A percentile compares a stretch with the other conserved stretches of the same genome.
phyloP scores from a whole-genome alignment of 345 rosid species.

The Pseudoturritis turrita region DNA sequence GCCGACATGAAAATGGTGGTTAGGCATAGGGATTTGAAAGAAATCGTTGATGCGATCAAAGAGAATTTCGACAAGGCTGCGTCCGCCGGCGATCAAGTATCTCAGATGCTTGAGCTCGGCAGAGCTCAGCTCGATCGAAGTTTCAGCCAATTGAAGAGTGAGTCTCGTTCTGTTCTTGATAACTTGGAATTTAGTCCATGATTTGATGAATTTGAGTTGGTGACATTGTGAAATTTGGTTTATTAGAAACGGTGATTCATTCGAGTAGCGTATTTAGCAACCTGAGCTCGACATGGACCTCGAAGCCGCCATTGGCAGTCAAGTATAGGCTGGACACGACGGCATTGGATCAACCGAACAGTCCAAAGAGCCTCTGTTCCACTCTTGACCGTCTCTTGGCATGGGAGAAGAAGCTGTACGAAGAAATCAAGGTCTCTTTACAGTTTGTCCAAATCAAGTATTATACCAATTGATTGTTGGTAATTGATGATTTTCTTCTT shows the following conservation, averaged over 20 bases:
- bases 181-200: not conserved
- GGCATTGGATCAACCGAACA: conserved; percentile 47
- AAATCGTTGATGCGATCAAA: conserved; percentile 77
- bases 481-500: not conserved
- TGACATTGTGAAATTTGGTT: not conserved
- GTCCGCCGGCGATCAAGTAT: conserved; percentile 65
- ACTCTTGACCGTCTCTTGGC: conserved; percentile 88
- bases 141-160: conserved; percentile 86
- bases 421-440: conserved; percentile 79
- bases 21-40: conserved; percentile 87
- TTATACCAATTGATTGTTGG: not conserved
- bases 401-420: conserved; percentile 95
- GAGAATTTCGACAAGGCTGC: conserved; percentile 81
- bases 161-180: not conserved
- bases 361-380: conserved; percentile 75
- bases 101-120: conserved; percentile 78
- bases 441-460: not conserved
- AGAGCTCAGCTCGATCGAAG: conserved; percentile 88
- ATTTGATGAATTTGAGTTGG: not conserved
- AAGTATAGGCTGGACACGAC: conserved; percentile 68
- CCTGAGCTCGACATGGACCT: conserved; percentile 91
- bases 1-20: conserved; percentile 72
- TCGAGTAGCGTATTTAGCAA: conserved; percentile 81
- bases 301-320: conserved; percentile 92
- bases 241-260: conserved; percentile 90